Conservation (phyloP, 495 filamentous ascomycete species). For the Venustampulla echinocandica region DNA sequence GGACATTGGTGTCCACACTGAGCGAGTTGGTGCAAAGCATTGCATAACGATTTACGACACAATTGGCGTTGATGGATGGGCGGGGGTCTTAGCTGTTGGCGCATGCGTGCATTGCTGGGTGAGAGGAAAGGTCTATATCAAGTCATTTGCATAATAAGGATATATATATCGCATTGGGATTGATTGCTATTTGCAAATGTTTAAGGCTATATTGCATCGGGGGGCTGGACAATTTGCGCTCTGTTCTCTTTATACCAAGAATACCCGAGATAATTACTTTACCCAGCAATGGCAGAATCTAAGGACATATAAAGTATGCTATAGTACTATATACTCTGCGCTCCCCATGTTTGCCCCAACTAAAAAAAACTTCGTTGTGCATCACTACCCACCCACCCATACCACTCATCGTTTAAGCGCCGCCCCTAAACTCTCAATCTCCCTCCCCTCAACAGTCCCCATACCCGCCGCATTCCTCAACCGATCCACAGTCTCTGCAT, state of each 20-base stretch:
- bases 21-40: too few species aligned
- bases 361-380: too few species aligned
- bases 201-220: constrained; percentile 1
- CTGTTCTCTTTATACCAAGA: background rate
- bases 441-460: constrained; percentile 20
- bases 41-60: background rate
- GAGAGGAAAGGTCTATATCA: background rate
- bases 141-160: constrained; percentile 3
- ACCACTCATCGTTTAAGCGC: constrained; percentile 11
- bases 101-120: background rate
- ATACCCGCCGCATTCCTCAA: constrained; percentile 17
- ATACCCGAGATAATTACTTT: background rate
- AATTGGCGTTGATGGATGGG: background rate
- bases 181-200: too few species aligned
- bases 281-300: too few species aligned
- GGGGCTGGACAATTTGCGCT: background rate
- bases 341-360: too few species aligned
- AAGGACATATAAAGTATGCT: too few species aligned
- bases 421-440: constrained; percentile 21
- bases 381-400: background rate
- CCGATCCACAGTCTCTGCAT: constrained; percentile 47
- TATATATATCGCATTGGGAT: too few species aligned
- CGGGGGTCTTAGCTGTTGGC: background rate
- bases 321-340: too few species aligned
- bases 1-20: too few species aligned